phyloP scores from a whole-genome alignment of 495 filamentous ascomycete species.

The Hypoxylon intermedium region DNA sequence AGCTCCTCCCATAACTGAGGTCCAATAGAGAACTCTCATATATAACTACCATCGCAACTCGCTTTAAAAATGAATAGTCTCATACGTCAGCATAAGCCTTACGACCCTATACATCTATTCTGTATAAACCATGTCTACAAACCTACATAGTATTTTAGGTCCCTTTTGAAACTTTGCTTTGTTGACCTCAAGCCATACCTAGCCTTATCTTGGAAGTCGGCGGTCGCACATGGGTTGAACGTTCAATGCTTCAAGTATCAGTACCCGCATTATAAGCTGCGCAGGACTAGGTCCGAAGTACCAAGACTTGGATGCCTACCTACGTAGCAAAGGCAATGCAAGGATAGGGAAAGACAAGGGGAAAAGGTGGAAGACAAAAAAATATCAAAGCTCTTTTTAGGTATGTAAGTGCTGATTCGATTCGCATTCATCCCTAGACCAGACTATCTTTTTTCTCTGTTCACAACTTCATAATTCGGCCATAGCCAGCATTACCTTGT shows the following conservation, averaged over 20 bases:
- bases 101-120: too few relatives aligned
- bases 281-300: background rate
- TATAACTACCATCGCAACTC: too few relatives aligned
- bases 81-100: too few relatives aligned
- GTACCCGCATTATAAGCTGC: background rate
- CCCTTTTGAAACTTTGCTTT: too few relatives aligned
- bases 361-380: slow-evolving; percentile 4
- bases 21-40: too few relatives aligned
- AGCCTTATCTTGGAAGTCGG: too few relatives aligned
- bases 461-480: slow-evolving; percentile 24
- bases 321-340: background rate
- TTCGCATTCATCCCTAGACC: slow-evolving; percentile 39
- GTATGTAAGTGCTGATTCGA: slow-evolving; percentile 24
- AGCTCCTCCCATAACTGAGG: too few relatives aligned
- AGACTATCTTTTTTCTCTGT: slow-evolving; percentile 20
- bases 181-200: too few relatives aligned
- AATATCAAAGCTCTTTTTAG: slow-evolving; percentile 15
- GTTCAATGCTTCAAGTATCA: background rate
- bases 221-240: background rate
- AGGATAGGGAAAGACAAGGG: slow-evolving; percentile 7
- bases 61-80: too few relatives aligned
- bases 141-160: too few relatives aligned
- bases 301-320: background rate
- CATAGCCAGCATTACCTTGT: slow-evolving; percentile 16
- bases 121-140: too few relatives aligned